A percentile compares a stretch with the other conserved stretches of the same genome.
Evolutionary conservation across 2,329 filamentous ascomycete species (phyloP).

Genomic region (Thielaviopsis punctulata): DNA sequence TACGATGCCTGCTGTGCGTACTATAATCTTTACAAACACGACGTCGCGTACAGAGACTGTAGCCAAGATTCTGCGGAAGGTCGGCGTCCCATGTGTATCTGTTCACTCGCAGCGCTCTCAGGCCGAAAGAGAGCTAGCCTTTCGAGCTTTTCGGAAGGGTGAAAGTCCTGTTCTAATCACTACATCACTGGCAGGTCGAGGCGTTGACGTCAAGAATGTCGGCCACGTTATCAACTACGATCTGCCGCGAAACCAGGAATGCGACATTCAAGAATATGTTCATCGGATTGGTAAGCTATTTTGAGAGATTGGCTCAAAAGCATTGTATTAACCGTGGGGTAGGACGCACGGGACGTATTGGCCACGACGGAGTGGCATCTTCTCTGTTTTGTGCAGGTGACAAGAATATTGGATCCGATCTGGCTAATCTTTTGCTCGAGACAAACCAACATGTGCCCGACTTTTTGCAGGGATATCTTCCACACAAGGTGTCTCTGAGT

Average conservation of each 20-base stretch:
- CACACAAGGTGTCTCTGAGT: constrained; percentile 26
- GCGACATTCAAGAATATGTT: constrained; percentile 85
- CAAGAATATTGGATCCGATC: constrained; percentile 49
- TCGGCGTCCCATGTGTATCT: constrained; percentile 62
- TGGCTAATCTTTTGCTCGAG: constrained; percentile 72
- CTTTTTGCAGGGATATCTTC: constrained; percentile 52
- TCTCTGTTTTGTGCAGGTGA: constrained; percentile 78
- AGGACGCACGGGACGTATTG: constrained; percentile 89
- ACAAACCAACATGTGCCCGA: constrained; percentile 64
- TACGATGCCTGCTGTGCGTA: constrained; percentile 53
- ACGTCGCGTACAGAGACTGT: constrained; percentile 64
- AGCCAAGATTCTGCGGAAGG: constrained; percentile 76
- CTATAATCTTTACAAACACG: constrained; percentile 78
- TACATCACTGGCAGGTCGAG: constrained; percentile 74
- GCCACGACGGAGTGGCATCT: constrained; percentile 67
- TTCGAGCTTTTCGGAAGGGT: constrained; percentile 68
- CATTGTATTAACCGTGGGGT: neutral
- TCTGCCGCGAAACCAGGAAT: constrained; percentile 53
- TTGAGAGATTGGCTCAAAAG: neutral
- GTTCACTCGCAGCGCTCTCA: constrained; percentile 82
- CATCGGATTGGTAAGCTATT: constrained; percentile 67
- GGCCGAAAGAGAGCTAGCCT: constrained; percentile 75
- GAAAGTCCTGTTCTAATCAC: constrained; percentile 65
- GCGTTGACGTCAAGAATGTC: constrained; percentile 74
- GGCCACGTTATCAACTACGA: constrained; percentile 91